phyloP scores from a whole-genome alignment of 208 protist species.

The Leishmania aethiopica region DNA sequence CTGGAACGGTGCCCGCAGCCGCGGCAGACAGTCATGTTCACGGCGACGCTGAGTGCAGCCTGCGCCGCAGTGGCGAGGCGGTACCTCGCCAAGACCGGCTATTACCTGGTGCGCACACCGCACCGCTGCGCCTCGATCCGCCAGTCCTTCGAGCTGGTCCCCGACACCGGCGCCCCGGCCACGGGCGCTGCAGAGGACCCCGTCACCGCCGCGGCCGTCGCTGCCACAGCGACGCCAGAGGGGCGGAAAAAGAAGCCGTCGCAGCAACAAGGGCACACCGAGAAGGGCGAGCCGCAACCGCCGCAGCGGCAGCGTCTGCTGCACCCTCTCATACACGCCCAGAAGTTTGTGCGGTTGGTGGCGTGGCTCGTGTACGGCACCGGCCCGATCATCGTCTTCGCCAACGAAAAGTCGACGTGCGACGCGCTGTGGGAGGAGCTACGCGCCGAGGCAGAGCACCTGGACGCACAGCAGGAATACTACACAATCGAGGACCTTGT shows the following conservation, averaged over 20 bases:
- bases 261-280: constrained; percentile 6
- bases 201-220: not conserved
- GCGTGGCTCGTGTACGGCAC: constrained; percentile 63
- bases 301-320: constrained; percentile 30
- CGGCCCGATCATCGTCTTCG: constrained; percentile 77
- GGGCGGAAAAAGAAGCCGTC: not conserved
- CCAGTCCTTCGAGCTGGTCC: constrained; percentile 79
- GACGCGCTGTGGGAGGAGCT: constrained; percentile 75
- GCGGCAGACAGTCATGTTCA: constrained; percentile 96
- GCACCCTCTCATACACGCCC: constrained; percentile 49
- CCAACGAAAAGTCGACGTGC: constrained; percentile 74
- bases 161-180: constrained; percentile 3
- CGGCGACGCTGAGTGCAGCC: constrained; percentile 92
- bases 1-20: constrained; percentile 79
- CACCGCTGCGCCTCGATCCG: constrained; percentile 64
- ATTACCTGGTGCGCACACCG: constrained; percentile 67
- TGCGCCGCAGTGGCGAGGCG: constrained; percentile 62
- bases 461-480: constrained; percentile 45
- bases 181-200: constrained; percentile 3
- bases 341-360: constrained; percentile 80
- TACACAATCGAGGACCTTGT: constrained; percentile 50
- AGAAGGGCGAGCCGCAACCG: not conserved
- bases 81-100: constrained; percentile 68
- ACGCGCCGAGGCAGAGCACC: constrained; percentile 48
- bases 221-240: not conserved